A percentile compares a stretch with the other conserved stretches of the same genome.
phyloP scores from a whole-genome alignment of 2,329 filamentous ascomycete species.

The Fusarium penzigii region DNA sequence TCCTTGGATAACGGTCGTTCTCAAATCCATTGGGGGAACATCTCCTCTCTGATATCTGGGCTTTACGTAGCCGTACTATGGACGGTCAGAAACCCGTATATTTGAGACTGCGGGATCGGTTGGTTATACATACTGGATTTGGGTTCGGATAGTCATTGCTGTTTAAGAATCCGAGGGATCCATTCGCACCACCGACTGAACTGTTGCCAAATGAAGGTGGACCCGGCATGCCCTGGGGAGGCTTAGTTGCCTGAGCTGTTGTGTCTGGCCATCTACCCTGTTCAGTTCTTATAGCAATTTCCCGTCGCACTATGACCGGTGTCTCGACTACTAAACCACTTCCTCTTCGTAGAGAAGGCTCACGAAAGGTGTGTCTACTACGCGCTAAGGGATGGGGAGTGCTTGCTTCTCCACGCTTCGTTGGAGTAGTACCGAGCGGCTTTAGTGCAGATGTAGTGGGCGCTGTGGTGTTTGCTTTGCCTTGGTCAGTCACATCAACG shows the following conservation, averaged over 20 bases:
- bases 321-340: slow-evolving; percentile 3
- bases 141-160: neutral
- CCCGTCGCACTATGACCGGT: neutral
- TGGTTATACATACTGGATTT: neutral
- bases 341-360: slow-evolving; percentile 10
- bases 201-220: too few species aligned
- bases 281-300: neutral
- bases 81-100: neutral
- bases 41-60: slow-evolving; percentile 12
- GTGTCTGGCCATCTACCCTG: neutral
- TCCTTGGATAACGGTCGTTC: neutral
- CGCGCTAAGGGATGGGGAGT: neutral
- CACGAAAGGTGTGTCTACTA: neutral
- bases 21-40: slow-evolving; percentile 4
- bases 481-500: neutral
- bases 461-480: neutral
- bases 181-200: neutral
- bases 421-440: neutral
- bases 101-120: too few species aligned
- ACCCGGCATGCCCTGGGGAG: neutral
- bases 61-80: slow-evolving; percentile 4
- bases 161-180: neutral
- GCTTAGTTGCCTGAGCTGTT: neutral
- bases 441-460: neutral
- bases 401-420: neutral